Percentiles rank a stretch among this genome's conserved stretches.
Evolutionary conservation across 2,329 filamentous ascomycete genomes (phyloP).

Genomic region (Colletotrichum incanum): DNA sequence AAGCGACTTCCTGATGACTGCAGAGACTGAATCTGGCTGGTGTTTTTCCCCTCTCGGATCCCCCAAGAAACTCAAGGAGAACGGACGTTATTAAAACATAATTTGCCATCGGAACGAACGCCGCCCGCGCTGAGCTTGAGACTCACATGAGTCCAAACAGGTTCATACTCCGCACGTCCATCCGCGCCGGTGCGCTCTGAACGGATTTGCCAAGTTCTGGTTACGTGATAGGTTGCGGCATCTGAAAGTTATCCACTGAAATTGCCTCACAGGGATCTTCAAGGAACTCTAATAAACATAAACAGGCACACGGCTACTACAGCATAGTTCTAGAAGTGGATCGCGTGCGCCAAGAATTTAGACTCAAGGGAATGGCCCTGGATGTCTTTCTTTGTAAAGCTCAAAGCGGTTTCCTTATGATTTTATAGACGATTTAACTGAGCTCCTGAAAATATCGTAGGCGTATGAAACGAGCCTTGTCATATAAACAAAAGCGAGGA

Average conservation of each 20-base stretch:
- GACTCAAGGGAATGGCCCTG: not conserved
- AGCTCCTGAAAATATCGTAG: not conserved
- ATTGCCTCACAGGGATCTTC: not conserved
- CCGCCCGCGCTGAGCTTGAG: constrained; percentile 4
- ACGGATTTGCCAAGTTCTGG: not conserved
- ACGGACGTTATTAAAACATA: not conserved
- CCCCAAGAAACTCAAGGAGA: not conserved
- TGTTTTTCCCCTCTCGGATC: not conserved
- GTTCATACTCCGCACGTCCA: constrained; percentile 12
- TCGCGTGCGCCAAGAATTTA: constrained; percentile 19
- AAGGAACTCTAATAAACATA: constrained; percentile 20
- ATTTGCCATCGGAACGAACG: not conserved
- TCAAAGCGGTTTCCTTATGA: constrained; percentile 2
- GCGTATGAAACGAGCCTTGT: constrained; percentile 1
- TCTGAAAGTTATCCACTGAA: not conserved
- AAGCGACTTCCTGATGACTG: not conserved
- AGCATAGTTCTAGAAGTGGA: constrained; percentile 7
- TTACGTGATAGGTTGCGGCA: constrained; percentile 27
- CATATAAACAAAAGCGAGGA: constrained; percentile 17
- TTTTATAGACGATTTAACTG: not conserved
- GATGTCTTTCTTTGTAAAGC: not conserved
- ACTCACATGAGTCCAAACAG: constrained; percentile 15
- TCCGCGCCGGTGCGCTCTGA: constrained; percentile 7
- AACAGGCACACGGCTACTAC: not conserved
- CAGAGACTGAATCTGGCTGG: not conserved